Base-by-base conservation (phyloP, 352 stramenopile genomes). In the Phytophthora agathidicida region DNA sequence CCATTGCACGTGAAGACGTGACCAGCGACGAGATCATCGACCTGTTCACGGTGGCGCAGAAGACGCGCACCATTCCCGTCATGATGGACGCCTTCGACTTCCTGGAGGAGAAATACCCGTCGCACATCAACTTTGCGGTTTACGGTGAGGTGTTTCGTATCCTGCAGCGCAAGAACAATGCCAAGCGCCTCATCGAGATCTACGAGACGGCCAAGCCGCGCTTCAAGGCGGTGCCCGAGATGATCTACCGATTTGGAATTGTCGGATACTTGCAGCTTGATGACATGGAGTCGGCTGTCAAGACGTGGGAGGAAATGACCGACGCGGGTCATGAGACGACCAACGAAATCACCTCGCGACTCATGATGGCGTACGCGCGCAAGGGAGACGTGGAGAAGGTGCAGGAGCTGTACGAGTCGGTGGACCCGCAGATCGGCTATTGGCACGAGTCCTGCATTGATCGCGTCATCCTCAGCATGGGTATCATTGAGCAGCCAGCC, bases 401-500 rank as follows among this genome's bases (percentile, higher is more conserved):
- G 19, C 36, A 77, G 26, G 78, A 86, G 54, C 42, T 86, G 19
- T 87, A 77, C 50, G 55, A 86, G 11, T 60, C 51, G 26, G 51
- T 91, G 35, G 80, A 93, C 47, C 74, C 83, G 28, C 75, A 83
- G 44, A 66, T 84, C 23, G 80, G 83, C 42, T 63, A 74, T 32
- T 93, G 83, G 83, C 78, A 88, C 50, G 75, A 86, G 42, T 77
- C 72, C 13, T 75, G 80, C 36, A 81, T 93, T 55, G 77, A 93
- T 55, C 83, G 80, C 16, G 74, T 90, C 20, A 87, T 93, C 41
- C 43, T 87, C 31, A 80, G 65, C 16, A 77, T 93, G 50, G 83
- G 83, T 4, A 75, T 87, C 13, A 73, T 75, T n/a, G 51, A 73
- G n/a, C 60, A 88, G 52, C 80, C 83, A 20, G 57, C 76, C 8